Conservation (phyloP, 768 basidiomycete species). For the Lactarius trivialis region DNA sequence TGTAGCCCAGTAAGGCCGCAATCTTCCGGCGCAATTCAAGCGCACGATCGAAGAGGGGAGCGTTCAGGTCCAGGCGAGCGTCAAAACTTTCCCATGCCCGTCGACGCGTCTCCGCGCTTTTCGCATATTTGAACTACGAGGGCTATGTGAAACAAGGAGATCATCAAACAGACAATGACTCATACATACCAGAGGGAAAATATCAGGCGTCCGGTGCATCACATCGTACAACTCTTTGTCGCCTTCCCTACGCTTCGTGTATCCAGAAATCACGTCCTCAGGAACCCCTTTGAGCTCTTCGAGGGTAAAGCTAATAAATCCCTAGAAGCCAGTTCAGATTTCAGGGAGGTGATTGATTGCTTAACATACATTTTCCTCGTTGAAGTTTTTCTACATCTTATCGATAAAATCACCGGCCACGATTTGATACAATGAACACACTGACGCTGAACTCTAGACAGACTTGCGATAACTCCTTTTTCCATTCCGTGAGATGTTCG, state of each 20-base stretch:
- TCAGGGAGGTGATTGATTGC: background rate
- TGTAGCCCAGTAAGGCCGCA: slow-evolving; percentile 60
- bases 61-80: slow-evolving; percentile 60
- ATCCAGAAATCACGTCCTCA: slow-evolving; percentile 71
- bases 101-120: slow-evolving; percentile 60
- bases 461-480: slow-evolving; percentile 71
- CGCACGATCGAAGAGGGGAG: slow-evolving; percentile 59
- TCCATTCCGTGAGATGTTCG: slow-evolving; percentile 47
- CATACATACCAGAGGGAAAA: slow-evolving; percentile 60
- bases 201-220: slow-evolving; percentile 78
- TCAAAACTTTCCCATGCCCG: slow-evolving; percentile 64
- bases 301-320: slow-evolving; percentile 52
- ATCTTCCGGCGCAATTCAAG: slow-evolving; percentile 66
- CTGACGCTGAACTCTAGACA: slow-evolving; percentile 76
- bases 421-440: slow-evolving; percentile 11
- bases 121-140: slow-evolving; percentile 70
- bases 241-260: slow-evolving; percentile 55
- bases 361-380: slow-evolving; percentile 67
- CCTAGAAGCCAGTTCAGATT: slow-evolving; percentile 33
- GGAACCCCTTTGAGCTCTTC: slow-evolving; percentile 80
- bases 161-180: background rate
- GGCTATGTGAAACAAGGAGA: background rate
- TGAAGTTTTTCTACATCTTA: slow-evolving; percentile 67
- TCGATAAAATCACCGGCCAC: background rate
- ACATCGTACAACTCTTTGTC: slow-evolving; percentile 59